These are phyloP conservation scores for Cercospora brassicicola DNA, from an alignment of 2,329 filamentous ascomycete genomes.

Conservation along the genomic window DNA sequence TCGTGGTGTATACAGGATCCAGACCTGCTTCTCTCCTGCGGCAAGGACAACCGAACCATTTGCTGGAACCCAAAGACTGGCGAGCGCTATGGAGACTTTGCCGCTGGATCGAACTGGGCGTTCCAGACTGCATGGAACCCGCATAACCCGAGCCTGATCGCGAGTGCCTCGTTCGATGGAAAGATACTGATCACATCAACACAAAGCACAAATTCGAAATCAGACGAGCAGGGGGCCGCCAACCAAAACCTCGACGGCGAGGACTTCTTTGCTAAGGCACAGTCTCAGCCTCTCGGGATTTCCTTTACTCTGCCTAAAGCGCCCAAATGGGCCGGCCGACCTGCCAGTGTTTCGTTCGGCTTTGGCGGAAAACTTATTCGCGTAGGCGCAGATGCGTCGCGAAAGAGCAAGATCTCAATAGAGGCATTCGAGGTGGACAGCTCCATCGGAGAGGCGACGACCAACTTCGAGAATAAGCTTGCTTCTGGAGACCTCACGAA, in stretches of 20 bases:
- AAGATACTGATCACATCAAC: constrained; percentile 92
- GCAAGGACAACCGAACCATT: constrained; percentile 93
- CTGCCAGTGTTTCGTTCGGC: constrained; percentile 83
- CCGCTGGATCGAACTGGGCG: constrained; percentile 98
- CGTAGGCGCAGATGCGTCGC: constrained; percentile 66
- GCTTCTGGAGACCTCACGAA: constrained; percentile 71
- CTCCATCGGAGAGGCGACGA: constrained; percentile 76
- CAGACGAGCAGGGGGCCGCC: constrained; percentile 64
- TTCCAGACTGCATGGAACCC: constrained; percentile 95
- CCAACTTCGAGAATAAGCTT: constrained; percentile 82
- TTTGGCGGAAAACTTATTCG: constrained; percentile 91
- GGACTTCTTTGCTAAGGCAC: constrained; percentile 93
- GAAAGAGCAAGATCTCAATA: constrained; percentile 75
- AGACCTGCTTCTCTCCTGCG: constrained; percentile 84
- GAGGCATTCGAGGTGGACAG: constrained; percentile 87
- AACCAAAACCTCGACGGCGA: constrained; percentile 74
- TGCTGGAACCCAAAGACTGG: constrained; percentile 96
- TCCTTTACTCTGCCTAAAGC: constrained; percentile 84
- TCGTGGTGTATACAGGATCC: constrained; percentile 94
- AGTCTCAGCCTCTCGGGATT: constrained; percentile 84
- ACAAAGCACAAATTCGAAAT: constrained; percentile 83
- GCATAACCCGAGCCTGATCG: constrained; percentile 84
- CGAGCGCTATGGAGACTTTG: constrained; percentile 84
- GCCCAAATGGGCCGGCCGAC: constrained; percentile 86
- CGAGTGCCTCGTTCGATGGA: constrained; percentile 94